These are phyloP conservation scores for Penicillium sp. DNA, from an alignment of 2,329 filamentous ascomycete genomes.

Conservation along the genomic window DNA sequence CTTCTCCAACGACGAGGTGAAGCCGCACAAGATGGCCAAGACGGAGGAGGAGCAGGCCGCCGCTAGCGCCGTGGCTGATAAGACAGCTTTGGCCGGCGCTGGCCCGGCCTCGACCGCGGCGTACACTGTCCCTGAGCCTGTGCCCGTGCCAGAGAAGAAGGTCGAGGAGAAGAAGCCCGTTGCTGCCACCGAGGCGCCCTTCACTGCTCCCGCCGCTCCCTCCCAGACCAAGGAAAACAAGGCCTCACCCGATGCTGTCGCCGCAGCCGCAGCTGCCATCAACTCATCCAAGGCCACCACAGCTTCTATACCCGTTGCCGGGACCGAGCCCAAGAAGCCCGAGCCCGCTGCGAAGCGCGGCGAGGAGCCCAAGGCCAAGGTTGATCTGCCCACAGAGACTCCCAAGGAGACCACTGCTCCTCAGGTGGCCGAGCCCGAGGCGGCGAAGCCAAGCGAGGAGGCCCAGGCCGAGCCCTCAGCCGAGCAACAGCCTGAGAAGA, in stretches of 20 bases:
- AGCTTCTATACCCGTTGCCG: conserved; percentile 2
- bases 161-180: neutral
- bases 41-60: conserved; percentile 31
- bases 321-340: conserved; percentile 25
- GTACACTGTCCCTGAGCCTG: conserved; percentile 21
- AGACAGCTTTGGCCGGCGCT: conserved; percentile 21
- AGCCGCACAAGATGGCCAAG: conserved; percentile 40
- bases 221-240: conserved; percentile 4
- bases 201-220: neutral
- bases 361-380: conserved; percentile 22
- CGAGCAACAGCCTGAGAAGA: conserved; percentile 42
- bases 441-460: conserved; percentile 1
- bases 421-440: conserved; percentile 1
- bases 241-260: conserved; percentile 21
- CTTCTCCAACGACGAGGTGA: conserved; percentile 33
- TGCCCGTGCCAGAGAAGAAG: conserved; percentile 9
- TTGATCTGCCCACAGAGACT: conserved; percentile 4
- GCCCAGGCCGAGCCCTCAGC: conserved; percentile 1
- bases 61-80: conserved; percentile 16
- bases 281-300: conserved; percentile 20
- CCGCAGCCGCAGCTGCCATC: conserved; percentile 23
- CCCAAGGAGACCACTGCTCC: conserved; percentile 5
- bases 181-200: neutral
- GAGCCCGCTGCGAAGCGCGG: conserved; percentile 24
- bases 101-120: conserved; percentile 26